Evolutionary conservation across 306 rosid genomes (phyloP).

Genomic region (Datisca glomerata): DNA sequence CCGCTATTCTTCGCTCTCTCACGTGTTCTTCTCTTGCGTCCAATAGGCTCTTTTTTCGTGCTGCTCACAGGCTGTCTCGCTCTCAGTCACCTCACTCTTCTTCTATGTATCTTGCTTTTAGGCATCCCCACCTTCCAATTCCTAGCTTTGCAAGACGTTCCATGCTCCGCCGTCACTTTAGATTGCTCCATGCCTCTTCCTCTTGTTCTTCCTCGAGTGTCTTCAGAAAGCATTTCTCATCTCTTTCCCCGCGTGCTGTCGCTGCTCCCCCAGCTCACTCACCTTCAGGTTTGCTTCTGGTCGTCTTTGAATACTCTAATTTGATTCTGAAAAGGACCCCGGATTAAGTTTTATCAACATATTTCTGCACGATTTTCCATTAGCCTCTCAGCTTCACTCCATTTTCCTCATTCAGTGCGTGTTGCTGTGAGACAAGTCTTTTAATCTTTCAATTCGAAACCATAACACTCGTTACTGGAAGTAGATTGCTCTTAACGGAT

Average conservation of each 20-base stretch:
- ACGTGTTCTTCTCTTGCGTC: slow-evolving; percentile 35
- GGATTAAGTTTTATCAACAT: no score
- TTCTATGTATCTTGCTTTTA: slow-evolving; percentile 2
- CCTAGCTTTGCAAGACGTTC: slow-evolving; percentile 13
- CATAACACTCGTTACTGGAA: no score
- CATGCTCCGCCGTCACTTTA: slow-evolving; percentile 32
- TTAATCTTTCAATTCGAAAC: no score
- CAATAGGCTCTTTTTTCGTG: slow-evolving; percentile 38
- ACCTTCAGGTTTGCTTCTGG: slow-evolving; percentile 30
- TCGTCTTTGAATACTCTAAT: neutral
- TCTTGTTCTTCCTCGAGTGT: slow-evolving; percentile 9
- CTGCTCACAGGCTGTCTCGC: slow-evolving; percentile 13
- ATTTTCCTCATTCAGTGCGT: no score
- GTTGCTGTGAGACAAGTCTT: no score
- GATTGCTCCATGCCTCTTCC: slow-evolving; percentile 19
- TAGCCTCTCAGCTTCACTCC: no score
- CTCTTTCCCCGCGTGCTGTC: slow-evolving; percentile 51
- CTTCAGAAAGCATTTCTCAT: slow-evolving; percentile 34
- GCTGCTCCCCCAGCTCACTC: slow-evolving; percentile 35
- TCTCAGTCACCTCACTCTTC: slow-evolving; percentile 8
- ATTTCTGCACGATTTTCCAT: no score
- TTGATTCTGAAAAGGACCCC: slow-evolving; percentile 1
- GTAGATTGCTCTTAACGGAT: no score
- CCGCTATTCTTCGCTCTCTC: slow-evolving; percentile 62
- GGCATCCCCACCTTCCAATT: slow-evolving; percentile 10